These are phyloP conservation scores for Blastocystis sp. DNA, from an alignment of 352 stramenopile species.

Conservation along the genomic window DNA sequence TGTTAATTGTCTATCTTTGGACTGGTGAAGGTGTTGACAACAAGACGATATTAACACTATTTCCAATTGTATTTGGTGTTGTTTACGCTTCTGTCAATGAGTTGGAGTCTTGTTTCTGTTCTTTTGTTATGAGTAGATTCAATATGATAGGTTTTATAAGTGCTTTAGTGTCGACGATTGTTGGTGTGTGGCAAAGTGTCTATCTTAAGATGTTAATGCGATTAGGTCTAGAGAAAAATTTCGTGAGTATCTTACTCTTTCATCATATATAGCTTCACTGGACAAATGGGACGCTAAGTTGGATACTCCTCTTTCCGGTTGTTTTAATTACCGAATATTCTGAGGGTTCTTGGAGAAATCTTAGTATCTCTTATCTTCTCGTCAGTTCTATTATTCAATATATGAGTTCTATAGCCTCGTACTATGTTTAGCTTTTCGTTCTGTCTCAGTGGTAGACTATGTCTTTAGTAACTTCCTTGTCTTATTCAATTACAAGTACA, in stretches of 20 bases:
- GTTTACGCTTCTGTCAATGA: conserved; percentile 58
- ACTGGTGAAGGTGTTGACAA: conserved; percentile 34
- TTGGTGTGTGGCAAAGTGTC: conserved; percentile 60
- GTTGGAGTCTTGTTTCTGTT: neutral
- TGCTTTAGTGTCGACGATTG: conserved; percentile 35
- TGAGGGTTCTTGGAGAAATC: neutral
- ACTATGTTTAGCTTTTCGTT: neutral
- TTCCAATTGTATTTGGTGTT: conserved; percentile 61
- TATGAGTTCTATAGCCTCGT: conserved; percentile 56
- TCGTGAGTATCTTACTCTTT: neutral
- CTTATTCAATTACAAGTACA: conserved; percentile 57
- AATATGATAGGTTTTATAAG: conserved; percentile 53
- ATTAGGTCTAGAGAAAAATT: conserved; percentile 53
- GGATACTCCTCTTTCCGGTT: conserved; percentile 43
- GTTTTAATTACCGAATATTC: conserved; percentile 12
- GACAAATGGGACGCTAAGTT: conserved; percentile 44
- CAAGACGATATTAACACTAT: conserved; percentile 28
- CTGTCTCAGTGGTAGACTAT: conserved; percentile 19
- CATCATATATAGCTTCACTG: conserved; percentile 19
- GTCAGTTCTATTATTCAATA: conserved; percentile 51
- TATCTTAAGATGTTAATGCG: conserved; percentile 62
- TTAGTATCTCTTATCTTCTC: conserved; percentile 3
- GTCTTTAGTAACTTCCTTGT: conserved; percentile 38
- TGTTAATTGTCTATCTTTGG: conserved; percentile 55
- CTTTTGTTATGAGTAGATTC: neutral